Conservation (phyloP, 495 filamentous ascomycete species). For the Chlorociboria aeruginascens region DNA sequence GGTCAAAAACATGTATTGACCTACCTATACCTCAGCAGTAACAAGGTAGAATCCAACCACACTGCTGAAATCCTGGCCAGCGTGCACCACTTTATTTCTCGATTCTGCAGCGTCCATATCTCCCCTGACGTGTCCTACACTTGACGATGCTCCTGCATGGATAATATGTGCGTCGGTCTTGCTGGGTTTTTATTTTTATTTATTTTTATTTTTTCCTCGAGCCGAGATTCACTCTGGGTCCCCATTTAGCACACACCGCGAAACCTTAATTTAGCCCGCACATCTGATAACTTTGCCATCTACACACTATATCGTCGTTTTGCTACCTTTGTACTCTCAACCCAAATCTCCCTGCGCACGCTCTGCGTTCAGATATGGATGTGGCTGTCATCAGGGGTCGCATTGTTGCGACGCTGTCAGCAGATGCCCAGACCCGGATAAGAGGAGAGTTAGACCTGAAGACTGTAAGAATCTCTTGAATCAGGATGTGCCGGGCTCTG, state of each 20-base stretch:
- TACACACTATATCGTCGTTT: neutral
- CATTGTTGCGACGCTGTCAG: slow-evolving; percentile 75
- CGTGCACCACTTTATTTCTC: neutral
- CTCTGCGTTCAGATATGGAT: slow-evolving; percentile 50
- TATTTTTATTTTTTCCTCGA: too few relatives aligned
- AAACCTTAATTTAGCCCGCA: neutral
- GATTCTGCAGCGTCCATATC: neutral
- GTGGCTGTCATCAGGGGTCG: slow-evolving; percentile 73
- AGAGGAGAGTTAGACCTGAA: slow-evolving; percentile 88
- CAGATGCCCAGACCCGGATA: slow-evolving; percentile 72
- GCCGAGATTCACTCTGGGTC: too few relatives aligned
- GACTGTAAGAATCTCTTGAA: slow-evolving; percentile 51
- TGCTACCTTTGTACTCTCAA: slow-evolving; percentile 4
- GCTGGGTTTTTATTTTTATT: too few relatives aligned
- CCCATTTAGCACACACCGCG: neutral
- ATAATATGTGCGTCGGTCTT: too few relatives aligned
- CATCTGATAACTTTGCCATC: neutral
- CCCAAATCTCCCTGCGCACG: slow-evolving; percentile 5
- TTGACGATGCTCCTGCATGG: too few relatives aligned
- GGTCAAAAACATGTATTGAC: too few relatives aligned
- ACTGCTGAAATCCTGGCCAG: too few relatives aligned
- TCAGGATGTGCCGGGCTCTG: slow-evolving; percentile 3
- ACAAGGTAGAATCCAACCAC: too few relatives aligned
- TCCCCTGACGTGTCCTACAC: neutral
- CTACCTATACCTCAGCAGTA: too few relatives aligned